Conservation (phyloP, 768 basidiomycete species). For the Naematelia aurantialba region DNA sequence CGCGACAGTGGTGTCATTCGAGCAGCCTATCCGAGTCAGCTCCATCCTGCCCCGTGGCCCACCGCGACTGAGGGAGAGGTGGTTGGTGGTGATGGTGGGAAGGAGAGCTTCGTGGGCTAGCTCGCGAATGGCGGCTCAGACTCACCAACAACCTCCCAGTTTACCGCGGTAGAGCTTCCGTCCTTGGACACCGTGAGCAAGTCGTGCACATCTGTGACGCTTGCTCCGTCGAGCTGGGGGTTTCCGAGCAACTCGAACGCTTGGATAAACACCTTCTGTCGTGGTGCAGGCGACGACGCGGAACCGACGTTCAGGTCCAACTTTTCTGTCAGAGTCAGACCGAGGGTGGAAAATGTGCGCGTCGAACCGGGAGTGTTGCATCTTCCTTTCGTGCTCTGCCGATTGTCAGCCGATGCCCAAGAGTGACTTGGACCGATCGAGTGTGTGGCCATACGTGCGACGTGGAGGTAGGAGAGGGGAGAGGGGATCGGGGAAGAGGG, state of each 20-base stretch:
- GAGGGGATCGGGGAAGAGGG: background rate
- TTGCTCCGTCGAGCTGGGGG: conserved; percentile 13
- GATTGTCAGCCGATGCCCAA: background rate
- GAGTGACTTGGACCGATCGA: background rate
- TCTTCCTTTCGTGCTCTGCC: conserved; percentile 13
- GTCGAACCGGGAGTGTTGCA: conserved; percentile 16
- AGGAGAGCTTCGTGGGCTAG: no score
- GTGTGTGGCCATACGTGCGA: no score
- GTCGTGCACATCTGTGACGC: conserved; percentile 14
- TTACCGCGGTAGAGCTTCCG: conserved; percentile 11
- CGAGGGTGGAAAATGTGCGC: conserved; percentile 19
- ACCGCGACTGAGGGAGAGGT: no score
- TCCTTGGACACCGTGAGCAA: conserved; percentile 18
- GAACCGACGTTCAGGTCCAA: conserved; percentile 17
- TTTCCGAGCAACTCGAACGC: conserved; percentile 20
- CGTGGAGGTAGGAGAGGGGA: no score
- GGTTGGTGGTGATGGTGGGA: no score
- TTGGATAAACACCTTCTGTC: conserved; percentile 19
- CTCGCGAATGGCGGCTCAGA: no score
- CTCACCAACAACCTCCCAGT: conserved; percentile 22
- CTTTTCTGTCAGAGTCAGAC: conserved; percentile 22
- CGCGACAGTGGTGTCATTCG: background rate
- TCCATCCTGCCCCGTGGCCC: no score
- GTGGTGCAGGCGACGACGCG: conserved; percentile 9
- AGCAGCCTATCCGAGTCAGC: background rate